phyloP scores from a whole-genome alignment of 495 filamentous ascomycete genomes.

The Entonaema liquescens region DNA sequence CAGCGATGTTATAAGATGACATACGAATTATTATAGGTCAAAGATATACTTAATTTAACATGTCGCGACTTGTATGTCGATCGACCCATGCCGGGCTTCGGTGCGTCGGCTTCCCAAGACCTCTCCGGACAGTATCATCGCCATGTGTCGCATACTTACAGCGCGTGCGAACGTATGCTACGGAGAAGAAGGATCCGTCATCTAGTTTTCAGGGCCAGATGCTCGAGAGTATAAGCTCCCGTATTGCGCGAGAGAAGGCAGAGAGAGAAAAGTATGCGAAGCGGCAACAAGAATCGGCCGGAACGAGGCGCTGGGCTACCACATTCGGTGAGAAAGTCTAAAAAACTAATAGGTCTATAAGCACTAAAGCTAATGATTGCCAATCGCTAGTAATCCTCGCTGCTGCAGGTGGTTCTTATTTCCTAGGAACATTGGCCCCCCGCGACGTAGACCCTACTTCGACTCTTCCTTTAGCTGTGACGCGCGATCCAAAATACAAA shows the following conservation, averaged over 20 bases:
- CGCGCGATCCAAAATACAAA: constrained; percentile 72
- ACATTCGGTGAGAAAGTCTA: constrained; percentile 66
- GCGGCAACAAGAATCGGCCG: constrained; percentile 60
- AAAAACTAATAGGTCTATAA: neutral
- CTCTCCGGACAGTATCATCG: constrained; percentile 17
- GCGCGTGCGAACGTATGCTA: constrained; percentile 31
- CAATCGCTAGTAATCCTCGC: constrained; percentile 60
- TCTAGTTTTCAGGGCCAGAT: constrained; percentile 84
- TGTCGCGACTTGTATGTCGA: constrained; percentile 39
- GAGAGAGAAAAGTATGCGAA: constrained; percentile 72
- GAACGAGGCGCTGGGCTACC: constrained; percentile 66
- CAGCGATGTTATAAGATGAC: constrained; percentile 8
- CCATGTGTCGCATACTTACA: constrained; percentile 24
- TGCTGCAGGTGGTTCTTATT: constrained; percentile 72
- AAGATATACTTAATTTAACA: constrained; percentile 18
- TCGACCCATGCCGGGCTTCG: constrained; percentile 34
- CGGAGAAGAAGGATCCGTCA: constrained; percentile 42
- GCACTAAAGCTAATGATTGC: constrained; percentile 19
- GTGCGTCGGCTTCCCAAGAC: constrained; percentile 14
- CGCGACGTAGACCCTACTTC: constrained; percentile 70
- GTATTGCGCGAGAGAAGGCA: constrained; percentile 76
- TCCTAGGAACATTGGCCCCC: constrained; percentile 70
- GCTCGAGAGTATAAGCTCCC: constrained; percentile 80
- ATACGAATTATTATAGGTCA: neutral
- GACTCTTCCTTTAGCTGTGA: constrained; percentile 71